Evolutionary conservation across 345 rosid species (phyloP), one percentile per base, ranked within the genome.

Genomic region (Rhizophora mangle): DNA sequence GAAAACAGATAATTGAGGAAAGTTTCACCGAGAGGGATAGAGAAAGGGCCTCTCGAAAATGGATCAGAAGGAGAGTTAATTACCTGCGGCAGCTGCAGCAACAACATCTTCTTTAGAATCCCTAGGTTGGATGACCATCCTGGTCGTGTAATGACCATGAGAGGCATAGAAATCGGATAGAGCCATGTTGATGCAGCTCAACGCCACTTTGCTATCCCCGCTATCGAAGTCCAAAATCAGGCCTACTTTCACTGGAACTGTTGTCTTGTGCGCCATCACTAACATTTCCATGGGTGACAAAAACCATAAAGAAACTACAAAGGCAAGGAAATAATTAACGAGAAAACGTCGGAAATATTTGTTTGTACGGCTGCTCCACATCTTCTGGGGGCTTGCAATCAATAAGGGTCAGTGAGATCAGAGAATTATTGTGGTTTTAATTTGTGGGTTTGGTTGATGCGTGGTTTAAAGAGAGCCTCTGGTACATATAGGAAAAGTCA

Each of bases 61-160:
- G 22, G 15, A 26, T 29, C 3, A 20, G 52, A 22, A 19, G 47
- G 18, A 43, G 49, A 43, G 18, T 13, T 13, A 4, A 43, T 43
- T 43, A 89, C 97, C 89, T 65, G 91, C 85, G 34, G 85, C 75
- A 26, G 91, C 84, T 1, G 95, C 85, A 60, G 34, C 78, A 13
- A 90, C 73, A 1, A 82, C 86, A 64, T 84, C 87, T 0, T 26
- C 8, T 53, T 10, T 75, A 71, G 89, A 82, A 59, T 91, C 83
- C 24, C 82, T 82, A 54, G 62, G 0, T 70, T 49, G 64, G 6
- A 87, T 57, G 18, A 68, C 60, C 37, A 88, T 53, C 69, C 95
- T 83, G 54, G 95, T 87, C 64, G 58, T 76, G 80, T 76, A 88
- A 30, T 62, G 34, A 4, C 72, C 43, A 68, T 68, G 68, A 29